Evolutionary conservation across 1,284 basidiomycete species (phyloP), one percentile per base, ranked within the genome.

Genomic region (Irpex sp.): DNA sequence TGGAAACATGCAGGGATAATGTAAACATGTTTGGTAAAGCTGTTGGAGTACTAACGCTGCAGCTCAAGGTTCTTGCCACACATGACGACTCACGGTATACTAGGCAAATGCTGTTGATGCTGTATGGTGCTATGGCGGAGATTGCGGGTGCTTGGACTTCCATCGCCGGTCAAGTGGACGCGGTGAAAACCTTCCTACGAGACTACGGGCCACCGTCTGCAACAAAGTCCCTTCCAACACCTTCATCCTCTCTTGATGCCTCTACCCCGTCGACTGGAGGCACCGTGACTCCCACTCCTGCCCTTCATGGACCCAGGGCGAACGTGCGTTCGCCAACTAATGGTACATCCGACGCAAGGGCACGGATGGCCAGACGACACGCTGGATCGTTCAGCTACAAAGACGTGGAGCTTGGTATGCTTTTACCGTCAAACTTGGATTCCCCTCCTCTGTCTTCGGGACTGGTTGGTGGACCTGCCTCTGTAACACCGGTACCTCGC

Each of bases 301-400:
- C 63, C 57, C 46, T 66, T 63, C 51, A 65, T 33, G 19, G 9
- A 8, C 19, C 53, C 11, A 31, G 53, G n/a, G 33, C n/a, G 19
- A 55, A 31, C 11, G 21, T 68, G 31, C 63, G 72, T n/a, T 66
- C 70, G 5, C 66, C 65, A 36, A 46, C 59, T 3, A 49, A 15
- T 1, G 56, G 39, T 46, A 19, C 51, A 17, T 59, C 65, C 15
- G 67, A 61, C 13, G 61, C 72, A n/a, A 72, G 76, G 63, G 68
- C 71, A 54, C 76, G 76, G 61, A 85, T 81, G 68, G 83, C 82
- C 65, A 84, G 94, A n/a, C 82, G 95, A 21, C 93, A 97, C 73
- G 95, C 92, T 1, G 95, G 95, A 5, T 97, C 94, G 0, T 97
- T 97, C 78, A 95, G 93, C 67, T 89, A 84, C 39, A 92, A 94